Percentiles rank a stretch among this genome's conserved stretches.
Evolutionary conservation across 2,329 filamentous ascomycete species (phyloP).

Genomic region (Alternaria tenuissima): DNA sequence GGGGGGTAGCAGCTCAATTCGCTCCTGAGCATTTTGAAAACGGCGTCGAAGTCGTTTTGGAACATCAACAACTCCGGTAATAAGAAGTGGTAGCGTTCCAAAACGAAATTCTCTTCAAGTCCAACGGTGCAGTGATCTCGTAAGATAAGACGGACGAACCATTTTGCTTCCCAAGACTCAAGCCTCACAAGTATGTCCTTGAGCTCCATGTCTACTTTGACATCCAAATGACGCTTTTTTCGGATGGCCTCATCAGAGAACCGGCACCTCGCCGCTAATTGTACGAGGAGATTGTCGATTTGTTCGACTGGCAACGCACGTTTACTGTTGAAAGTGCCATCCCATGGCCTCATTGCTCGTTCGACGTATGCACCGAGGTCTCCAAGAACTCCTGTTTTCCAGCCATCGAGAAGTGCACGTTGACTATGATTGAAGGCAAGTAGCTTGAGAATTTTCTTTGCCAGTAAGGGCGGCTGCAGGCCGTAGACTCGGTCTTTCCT

Average conservation of each 20-base stretch:
- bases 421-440: constrained; percentile 71
- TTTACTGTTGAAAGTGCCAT: constrained; percentile 47
- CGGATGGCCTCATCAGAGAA: constrained; percentile 71
- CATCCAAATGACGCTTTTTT: constrained; percentile 26
- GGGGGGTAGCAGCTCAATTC: constrained; percentile 51
- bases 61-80: constrained; percentile 75
- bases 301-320: constrained; percentile 69
- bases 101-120: constrained; percentile 65
- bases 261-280: constrained; percentile 71
- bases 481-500: constrained; percentile 81
- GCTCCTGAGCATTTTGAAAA: constrained; percentile 63
- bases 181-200: constrained; percentile 54
- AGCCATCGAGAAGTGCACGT: constrained; percentile 68
- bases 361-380: constrained; percentile 79
- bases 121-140: constrained; percentile 76
- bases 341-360: constrained; percentile 68
- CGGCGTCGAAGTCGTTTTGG: constrained; percentile 71
- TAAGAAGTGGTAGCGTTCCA: constrained; percentile 71
- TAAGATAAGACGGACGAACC: constrained; percentile 83
- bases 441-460: constrained; percentile 71
- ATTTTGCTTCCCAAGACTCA: constrained; percentile 77
- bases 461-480: constrained; percentile 68
- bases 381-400: constrained; percentile 64
- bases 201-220: constrained; percentile 37
- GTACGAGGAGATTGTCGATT: constrained; percentile 71